phyloP scores from a whole-genome alignment of 176 grass and related monocot species.

The Ananas comosus region DNA sequence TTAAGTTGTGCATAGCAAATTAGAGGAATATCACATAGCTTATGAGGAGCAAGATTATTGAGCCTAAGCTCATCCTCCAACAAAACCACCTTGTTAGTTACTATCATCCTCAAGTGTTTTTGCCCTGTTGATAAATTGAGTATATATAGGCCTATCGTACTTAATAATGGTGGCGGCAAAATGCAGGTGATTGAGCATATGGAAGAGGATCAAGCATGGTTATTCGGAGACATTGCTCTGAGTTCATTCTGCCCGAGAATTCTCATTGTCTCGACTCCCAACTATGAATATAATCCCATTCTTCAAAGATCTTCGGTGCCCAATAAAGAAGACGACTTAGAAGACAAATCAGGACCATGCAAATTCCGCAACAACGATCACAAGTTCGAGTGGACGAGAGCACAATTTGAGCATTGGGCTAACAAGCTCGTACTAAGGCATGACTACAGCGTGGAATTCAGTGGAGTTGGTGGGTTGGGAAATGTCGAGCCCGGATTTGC shows the following conservation, averaged over 20 bases:
- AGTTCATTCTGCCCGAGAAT: conserved; percentile 51
- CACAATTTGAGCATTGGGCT: conserved; percentile 78
- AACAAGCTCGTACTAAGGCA: conserved; percentile 43
- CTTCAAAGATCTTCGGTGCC: conserved; percentile 59
- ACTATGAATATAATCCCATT: conserved; percentile 93
- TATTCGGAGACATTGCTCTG: conserved; percentile 57
- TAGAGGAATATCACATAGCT: no score
- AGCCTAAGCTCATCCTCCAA: no score
- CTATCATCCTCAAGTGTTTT: not conserved
- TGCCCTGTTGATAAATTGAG: not conserved
- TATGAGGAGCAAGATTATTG: no score
- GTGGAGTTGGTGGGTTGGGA: conserved; percentile 64
- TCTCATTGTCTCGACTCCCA: conserved; percentile 73
- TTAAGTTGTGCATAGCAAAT: no score
- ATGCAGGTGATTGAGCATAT: conserved; percentile 92
- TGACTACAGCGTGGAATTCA: conserved; percentile 61
- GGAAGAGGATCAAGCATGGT: conserved; percentile 68
- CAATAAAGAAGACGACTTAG: conserved; percentile 61
- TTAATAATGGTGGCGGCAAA: not conserved
- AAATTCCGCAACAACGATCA: conserved; percentile 92
- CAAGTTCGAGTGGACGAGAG: conserved; percentile 93
- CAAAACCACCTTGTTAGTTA: no score
- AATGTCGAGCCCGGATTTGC: conserved; percentile 72
- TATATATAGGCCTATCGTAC: not conserved
- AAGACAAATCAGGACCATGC: conserved; percentile 49